A percentile compares a stretch with the other conserved stretches of the same genome.
phyloP scores from a whole-genome alignment of 176 grass and related monocot genomes.

The Zoysia pacifica region DNA sequence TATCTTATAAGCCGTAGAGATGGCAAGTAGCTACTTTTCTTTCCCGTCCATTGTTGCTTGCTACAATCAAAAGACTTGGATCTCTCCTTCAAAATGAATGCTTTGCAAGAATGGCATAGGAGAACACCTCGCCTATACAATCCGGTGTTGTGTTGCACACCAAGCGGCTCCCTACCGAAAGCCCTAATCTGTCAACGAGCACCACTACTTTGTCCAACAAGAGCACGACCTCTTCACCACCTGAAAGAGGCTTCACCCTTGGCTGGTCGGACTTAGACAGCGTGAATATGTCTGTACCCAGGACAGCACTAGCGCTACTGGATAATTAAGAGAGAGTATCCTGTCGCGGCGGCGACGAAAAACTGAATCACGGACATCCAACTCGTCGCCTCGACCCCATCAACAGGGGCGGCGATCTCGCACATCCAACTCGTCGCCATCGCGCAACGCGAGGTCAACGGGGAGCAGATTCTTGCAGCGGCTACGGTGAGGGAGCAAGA shows the following conservation, averaged over 20 bases:
- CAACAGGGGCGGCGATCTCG: slow-evolving; percentile 59
- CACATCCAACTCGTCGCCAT: slow-evolving; percentile 58
- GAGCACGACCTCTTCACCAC: slow-evolving; percentile 54
- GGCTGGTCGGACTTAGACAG: slow-evolving; percentile 70
- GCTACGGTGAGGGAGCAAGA: slow-evolving; percentile 54
- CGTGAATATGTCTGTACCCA: slow-evolving; percentile 55
- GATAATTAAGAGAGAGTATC: slow-evolving; percentile 60
- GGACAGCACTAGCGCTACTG: background rate
- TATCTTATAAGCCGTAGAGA: slow-evolving; percentile 92
- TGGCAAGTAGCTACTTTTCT: slow-evolving; percentile 40
- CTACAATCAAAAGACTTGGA: slow-evolving; percentile 51
- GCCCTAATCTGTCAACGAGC: no score
- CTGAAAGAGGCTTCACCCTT: slow-evolving; percentile 65
- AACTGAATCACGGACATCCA: slow-evolving; percentile 65
- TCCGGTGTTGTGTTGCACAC: slow-evolving; percentile 46
- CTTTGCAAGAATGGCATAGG: slow-evolving; percentile 75
- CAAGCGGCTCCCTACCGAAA: no score
- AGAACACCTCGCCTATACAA: slow-evolving; percentile 62
- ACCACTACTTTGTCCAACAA: no score
- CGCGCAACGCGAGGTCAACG: slow-evolving; percentile 57
- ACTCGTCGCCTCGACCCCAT: slow-evolving; percentile 66
- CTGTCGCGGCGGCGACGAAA: slow-evolving; percentile 58
- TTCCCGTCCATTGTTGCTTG: slow-evolving; percentile 51
- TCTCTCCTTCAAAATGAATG: slow-evolving; percentile 48
- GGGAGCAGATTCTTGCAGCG: slow-evolving; percentile 63